Evolutionary conservation across 73 alveolate genomes (phyloP), one percentile per base, ranked within the genome.

Genomic region (Paramecium tetraurelia): DNA sequence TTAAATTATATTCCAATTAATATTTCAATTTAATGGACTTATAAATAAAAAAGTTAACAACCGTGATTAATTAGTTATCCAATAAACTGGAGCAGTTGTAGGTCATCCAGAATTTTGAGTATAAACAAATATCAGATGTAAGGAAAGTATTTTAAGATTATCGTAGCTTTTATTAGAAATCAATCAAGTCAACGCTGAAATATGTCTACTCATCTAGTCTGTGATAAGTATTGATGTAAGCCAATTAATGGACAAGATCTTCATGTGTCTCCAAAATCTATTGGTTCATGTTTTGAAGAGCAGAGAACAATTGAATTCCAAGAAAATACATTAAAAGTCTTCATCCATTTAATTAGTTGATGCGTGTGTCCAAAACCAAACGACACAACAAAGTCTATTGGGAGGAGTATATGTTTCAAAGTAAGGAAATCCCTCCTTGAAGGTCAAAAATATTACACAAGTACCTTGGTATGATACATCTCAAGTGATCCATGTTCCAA

Each of bases 381-480:
- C 14, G 21, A 31, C 24, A 21, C 31, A 27, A 14, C 12, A 63
- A 63, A 63, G 12, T 4, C 1, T 63, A 31, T 63, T 63, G 14
- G 84, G 84, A 6, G 84, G 84, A 27, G 84, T 63, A 1, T 12
- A 46, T 31, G 21, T 63, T 12, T 63, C 44, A 11, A 63, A 63
- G 24, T 63, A 63, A 63, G 84, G 44, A 10, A 63, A 63, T 27
- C 16, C 44, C 8, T 7, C 22, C 0, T 31, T 63, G 9, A 63
- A 63, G 14, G 84, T 63, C 48, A 63, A 24, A 33, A 33, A 63
- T 27, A 31, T 33, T 0, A 63, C 50, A 12, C 24, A 63, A 63
- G 84, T 63, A 31, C 84, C 84, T 31, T 63, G 84, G 84, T 63
- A 63, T 63, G 84, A 63, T 63, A 63, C 84, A 27, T 63, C 84